Evolutionary conservation across 2,329 filamentous ascomycete genomes (phyloP).

Genomic region (Biscogniauxia marginata): DNA sequence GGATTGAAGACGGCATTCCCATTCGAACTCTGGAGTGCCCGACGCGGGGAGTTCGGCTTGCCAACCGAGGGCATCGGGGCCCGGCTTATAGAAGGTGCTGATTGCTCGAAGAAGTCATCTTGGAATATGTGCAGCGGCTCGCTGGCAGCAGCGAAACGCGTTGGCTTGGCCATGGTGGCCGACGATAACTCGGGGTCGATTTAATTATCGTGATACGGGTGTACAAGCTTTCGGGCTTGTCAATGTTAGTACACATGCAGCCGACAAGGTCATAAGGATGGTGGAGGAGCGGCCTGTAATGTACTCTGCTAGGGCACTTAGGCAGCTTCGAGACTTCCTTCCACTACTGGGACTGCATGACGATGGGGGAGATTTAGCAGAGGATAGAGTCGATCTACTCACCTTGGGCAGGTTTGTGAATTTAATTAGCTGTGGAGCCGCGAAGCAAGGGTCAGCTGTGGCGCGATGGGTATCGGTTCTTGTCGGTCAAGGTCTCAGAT

Average conservation of each 20-base stretch:
- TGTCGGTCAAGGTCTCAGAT: conserved; percentile 13
- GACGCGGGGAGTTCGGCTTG: conserved; percentile 42
- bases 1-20: conserved; percentile 68
- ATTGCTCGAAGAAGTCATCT: conserved; percentile 48
- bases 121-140: conserved; percentile 53
- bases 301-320: conserved; percentile 10
- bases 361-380: conserved; percentile 17
- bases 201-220: conserved; percentile 9
- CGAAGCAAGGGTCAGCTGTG: conserved; percentile 32
- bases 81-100: conserved; percentile 51
- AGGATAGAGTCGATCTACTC: conserved; percentile 27
- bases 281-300: conserved; percentile 10
- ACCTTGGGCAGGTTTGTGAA: conserved; percentile 23
- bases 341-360: conserved; percentile 18
- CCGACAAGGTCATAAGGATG: not conserved
- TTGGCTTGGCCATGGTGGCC: conserved; percentile 55
- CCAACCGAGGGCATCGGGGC: conserved; percentile 54
- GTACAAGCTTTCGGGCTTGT: not conserved
- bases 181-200: conserved; percentile 8
- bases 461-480: conserved; percentile 24
- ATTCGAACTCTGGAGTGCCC: conserved; percentile 50
- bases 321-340: conserved; percentile 6
- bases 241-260: conserved; percentile 7
- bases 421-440: conserved; percentile 35
- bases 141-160: conserved; percentile 44